phyloP scores from a whole-genome alignment of 352 stramenopile genomes.

The Aphanomyces invadans region DNA sequence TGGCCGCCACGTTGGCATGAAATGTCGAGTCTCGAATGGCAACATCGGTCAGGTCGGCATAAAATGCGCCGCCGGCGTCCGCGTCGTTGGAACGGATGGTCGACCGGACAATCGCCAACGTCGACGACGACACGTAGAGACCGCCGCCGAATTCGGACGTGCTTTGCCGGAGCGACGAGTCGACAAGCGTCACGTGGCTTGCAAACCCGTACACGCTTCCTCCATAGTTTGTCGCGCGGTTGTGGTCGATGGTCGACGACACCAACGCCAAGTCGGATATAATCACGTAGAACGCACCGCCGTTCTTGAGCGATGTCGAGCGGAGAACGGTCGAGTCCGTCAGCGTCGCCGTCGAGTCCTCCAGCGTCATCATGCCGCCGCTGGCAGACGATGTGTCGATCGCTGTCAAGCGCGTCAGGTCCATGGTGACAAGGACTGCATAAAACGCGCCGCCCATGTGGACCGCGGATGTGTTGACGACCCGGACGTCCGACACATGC shows the following conservation, averaged over 20 bases:
- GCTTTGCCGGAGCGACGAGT: not conserved
- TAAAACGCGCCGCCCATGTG: conserved; percentile 16
- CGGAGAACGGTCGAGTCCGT: not conserved
- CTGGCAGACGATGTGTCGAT: not conserved
- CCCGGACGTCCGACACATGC: not conserved
- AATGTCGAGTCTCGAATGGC: not conserved
- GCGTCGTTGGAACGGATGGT: conserved; percentile 2
- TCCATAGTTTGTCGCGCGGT: conserved; percentile 4
- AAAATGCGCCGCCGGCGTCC: conserved; percentile 6
- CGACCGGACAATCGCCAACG: not conserved
- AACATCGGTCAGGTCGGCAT: not conserved
- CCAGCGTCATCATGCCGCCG: conserved; percentile 7
- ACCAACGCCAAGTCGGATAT: not conserved
- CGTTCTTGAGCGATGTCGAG: not conserved
- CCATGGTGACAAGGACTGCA: not conserved
- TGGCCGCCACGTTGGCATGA: not conserved
- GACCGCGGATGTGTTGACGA: conserved; percentile 5
- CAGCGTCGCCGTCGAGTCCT: not conserved
- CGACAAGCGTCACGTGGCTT: not conserved
- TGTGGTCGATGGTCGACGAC: not conserved
- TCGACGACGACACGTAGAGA: conserved; percentile 12
- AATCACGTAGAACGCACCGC: conserved; percentile 18
- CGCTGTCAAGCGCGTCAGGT: not conserved
- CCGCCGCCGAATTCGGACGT: not conserved
- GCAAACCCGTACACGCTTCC: conserved; percentile 12